Conservation (phyloP, 1,284 basidiomycete genomes). For the Cryptococcus neoformans region DNA sequence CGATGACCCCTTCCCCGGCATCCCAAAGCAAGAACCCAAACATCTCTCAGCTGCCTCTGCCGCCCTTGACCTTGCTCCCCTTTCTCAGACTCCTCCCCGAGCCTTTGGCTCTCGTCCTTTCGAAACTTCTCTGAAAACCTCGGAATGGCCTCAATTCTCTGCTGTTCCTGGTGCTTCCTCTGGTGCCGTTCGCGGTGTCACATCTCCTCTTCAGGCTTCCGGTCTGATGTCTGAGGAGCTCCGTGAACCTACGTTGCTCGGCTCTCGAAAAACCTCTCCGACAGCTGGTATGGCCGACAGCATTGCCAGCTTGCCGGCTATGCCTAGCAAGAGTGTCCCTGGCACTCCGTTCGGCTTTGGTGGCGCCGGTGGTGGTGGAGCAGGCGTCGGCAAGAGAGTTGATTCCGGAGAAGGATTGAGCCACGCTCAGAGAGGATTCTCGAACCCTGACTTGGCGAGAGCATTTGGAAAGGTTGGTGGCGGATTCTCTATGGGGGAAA, state of each 20-base stretch:
- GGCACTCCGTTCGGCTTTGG: conserved; percentile 45
- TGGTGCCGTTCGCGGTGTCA: conserved; percentile 43
- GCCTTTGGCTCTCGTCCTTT: conserved; percentile 59
- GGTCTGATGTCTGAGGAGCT: conserved; percentile 52
- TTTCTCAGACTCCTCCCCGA: conserved; percentile 74
- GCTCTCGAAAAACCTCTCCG: conserved; percentile 58
- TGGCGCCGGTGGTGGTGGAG: conserved; percentile 21
- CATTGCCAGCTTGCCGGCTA: conserved; percentile 46
- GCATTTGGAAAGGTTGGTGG: conserved; percentile 72
- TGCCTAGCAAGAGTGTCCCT: conserved; percentile 49
- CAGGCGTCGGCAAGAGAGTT: conserved; percentile 27
- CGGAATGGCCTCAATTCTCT: conserved; percentile 91
- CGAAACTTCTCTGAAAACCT: conserved; percentile 63
- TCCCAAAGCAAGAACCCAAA: conserved; percentile 52
- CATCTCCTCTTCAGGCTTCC: conserved; percentile 55
- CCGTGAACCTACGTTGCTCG: conserved; percentile 59
- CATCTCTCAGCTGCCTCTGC: conserved; percentile 86
- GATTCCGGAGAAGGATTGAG: conserved; percentile 34
- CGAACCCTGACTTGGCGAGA: conserved; percentile 50
- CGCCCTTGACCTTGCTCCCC: conserved; percentile 85
- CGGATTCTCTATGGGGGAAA: conserved; percentile 24
- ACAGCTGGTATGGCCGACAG: conserved; percentile 44
- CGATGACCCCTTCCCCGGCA: conserved; percentile 74
- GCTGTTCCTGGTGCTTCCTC: conserved; percentile 48
- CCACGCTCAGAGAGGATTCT: conserved; percentile 46